Conservation (phyloP, 305 asterid genomes). For the Fraxinus baroniana region DNA sequence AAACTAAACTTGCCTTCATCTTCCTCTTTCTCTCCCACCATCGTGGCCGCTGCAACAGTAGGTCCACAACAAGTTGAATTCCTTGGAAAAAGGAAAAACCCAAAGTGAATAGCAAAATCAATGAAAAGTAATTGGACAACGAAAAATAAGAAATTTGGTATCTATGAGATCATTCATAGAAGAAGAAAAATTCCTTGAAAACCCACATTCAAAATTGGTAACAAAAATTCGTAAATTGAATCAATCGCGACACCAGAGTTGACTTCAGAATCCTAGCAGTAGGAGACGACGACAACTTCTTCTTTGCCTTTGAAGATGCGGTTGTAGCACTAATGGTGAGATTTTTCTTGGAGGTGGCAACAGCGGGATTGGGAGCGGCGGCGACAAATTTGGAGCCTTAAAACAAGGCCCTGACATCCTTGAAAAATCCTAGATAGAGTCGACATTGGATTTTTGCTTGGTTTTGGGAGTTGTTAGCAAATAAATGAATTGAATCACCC, state of each 20-base stretch:
- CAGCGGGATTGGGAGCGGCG: not conserved
- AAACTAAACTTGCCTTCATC: too few relatives aligned
- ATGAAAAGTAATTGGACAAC: not conserved
- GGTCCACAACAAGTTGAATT: too few relatives aligned
- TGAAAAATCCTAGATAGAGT: constrained; percentile 36
- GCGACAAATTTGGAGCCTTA: constrained; percentile 32
- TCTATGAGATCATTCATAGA: not conserved
- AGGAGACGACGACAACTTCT: constrained; percentile 22
- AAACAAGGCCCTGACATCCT: constrained; percentile 32
- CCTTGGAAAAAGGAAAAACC: not conserved
- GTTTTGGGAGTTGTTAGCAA: not conserved
- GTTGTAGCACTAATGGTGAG: constrained; percentile 11
- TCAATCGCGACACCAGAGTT: constrained; percentile 31
- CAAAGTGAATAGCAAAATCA: not conserved
- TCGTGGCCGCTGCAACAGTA: too few relatives aligned
- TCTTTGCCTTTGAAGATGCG: constrained; percentile 31
- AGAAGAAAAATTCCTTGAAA: not conserved
- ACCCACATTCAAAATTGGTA: not conserved
- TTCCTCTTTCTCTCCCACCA: too few relatives aligned
- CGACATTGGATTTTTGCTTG: constrained; percentile 27
- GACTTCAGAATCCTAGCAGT: constrained; percentile 31
- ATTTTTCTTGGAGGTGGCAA: not conserved
- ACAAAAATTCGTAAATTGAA: not conserved
- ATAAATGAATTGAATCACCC: too few relatives aligned
- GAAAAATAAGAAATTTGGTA: not conserved